Conservation (phyloP, 164 flowering plant species). For the Stephania cephalantha region DNA sequence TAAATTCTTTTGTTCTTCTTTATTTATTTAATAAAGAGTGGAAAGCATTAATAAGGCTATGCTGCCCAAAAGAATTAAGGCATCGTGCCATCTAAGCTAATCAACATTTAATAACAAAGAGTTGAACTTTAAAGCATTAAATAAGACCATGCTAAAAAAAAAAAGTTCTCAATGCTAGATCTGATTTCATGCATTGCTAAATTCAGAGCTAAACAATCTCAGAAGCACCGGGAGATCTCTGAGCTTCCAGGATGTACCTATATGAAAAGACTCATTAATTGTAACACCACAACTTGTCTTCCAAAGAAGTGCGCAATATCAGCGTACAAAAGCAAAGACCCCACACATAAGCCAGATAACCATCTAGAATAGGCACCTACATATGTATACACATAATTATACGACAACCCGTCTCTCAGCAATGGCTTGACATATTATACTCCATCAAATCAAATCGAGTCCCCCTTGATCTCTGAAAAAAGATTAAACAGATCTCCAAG, state of each 20-base stretch:
- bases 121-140: not conserved
- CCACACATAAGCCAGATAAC: not conserved
- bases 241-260: not conserved
- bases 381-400: too few relatives aligned
- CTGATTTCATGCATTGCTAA: not conserved
- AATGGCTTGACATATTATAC: too few relatives aligned
- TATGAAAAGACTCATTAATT: not conserved
- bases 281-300: not conserved
- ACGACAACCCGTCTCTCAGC: too few relatives aligned
- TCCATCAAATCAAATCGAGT: too few relatives aligned
- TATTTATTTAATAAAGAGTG: not conserved
- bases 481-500: not conserved
- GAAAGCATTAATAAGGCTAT: not conserved
- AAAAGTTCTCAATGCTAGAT: not conserved
- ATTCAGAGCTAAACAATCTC: not conserved
- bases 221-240: not conserved
- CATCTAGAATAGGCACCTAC: not conserved
- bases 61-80: not conserved
- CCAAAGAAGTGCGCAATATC: not conserved
- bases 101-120: not conserved
- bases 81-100: not conserved
- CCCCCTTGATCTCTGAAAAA: too few relatives aligned
- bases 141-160: too few relatives aligned
- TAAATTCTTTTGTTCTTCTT: not conserved
- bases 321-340: not conserved